Conservation (phyloP, 805 yeast genomes). For the Zygosaccharomyces gambellarensis region DNA sequence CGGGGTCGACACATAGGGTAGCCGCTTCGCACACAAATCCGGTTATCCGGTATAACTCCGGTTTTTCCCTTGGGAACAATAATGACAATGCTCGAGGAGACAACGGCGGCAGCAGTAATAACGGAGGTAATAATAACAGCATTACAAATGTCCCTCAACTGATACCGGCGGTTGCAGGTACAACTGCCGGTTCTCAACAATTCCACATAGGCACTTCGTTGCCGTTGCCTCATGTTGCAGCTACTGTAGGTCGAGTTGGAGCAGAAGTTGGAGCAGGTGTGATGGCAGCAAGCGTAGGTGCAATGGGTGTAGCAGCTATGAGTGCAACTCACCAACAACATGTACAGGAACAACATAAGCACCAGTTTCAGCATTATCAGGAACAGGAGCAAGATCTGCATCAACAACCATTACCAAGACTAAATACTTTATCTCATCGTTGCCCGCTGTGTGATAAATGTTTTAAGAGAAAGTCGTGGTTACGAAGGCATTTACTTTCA, state of each 20-base stretch:
- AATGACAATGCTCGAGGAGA: background rate
- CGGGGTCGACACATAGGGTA: background rate
- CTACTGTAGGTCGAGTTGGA: background rate
- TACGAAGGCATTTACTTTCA: conserved; percentile 30
- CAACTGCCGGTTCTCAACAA: background rate
- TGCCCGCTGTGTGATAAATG: conserved; percentile 32
- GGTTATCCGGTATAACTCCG: background rate
- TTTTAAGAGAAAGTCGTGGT: conserved; percentile 33
- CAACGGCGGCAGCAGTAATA: background rate
- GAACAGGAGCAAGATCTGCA: conserved; percentile 6
- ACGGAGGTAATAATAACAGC: background rate
- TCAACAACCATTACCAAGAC: conserved; percentile 2
- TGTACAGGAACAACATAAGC: conserved; percentile 6
- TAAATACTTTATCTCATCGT: conserved; percentile 18
- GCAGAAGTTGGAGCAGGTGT: background rate
- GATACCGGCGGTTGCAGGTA: background rate
- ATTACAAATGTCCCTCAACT: background rate
- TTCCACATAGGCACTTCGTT: background rate
- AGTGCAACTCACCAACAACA: conserved; percentile 5
- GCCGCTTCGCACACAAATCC: background rate
- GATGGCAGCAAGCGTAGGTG: background rate
- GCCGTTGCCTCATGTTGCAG: background rate
- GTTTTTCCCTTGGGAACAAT: background rate
- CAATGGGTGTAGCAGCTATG: background rate
- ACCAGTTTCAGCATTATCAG: background rate